phyloP scores from a whole-genome alignment of 345 rosid species.

The Boechera retrofracta region DNA sequence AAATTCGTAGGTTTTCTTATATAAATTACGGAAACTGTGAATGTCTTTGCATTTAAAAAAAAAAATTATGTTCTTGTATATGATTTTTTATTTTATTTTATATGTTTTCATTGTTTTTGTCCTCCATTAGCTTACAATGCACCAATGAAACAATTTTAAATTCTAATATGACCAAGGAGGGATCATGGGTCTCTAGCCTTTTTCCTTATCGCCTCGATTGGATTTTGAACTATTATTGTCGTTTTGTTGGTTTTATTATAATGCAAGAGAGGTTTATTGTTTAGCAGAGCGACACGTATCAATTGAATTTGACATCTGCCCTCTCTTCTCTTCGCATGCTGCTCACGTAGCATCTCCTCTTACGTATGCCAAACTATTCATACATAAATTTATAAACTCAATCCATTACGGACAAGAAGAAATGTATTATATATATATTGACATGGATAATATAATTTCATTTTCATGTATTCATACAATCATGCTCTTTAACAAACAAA shows the following conservation, averaged over 20 bases:
- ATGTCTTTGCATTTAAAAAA: background rate
- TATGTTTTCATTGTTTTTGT: background rate
- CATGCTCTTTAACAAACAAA: background rate
- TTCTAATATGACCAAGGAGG: conserved; percentile 4
- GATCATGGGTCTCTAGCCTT: conserved; percentile 30
- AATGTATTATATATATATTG: background rate
- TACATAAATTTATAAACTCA: background rate
- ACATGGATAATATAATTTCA: background rate
- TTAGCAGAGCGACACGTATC: conserved; percentile 29
- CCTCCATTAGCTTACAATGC: background rate
- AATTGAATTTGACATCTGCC: conserved; percentile 43
- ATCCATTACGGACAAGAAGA: conserved; percentile 15
- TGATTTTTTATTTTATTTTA: background rate
- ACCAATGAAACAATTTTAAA: background rate
- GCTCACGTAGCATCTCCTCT: conserved; percentile 44
- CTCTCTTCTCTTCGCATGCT: conserved; percentile 42
- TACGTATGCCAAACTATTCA: conserved; percentile 18
- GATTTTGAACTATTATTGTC: background rate
- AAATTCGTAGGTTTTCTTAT: background rate
- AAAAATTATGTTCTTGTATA: background rate
- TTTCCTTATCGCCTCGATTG: conserved; percentile 40
- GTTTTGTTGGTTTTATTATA: conserved; percentile 10
- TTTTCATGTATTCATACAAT: background rate
- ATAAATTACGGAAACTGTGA: background rate
- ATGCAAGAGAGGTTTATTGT: conserved; percentile 8